Evolutionary conservation across 2,329 filamentous ascomycete species (phyloP).

Genomic region (Epichloe sp.): DNA sequence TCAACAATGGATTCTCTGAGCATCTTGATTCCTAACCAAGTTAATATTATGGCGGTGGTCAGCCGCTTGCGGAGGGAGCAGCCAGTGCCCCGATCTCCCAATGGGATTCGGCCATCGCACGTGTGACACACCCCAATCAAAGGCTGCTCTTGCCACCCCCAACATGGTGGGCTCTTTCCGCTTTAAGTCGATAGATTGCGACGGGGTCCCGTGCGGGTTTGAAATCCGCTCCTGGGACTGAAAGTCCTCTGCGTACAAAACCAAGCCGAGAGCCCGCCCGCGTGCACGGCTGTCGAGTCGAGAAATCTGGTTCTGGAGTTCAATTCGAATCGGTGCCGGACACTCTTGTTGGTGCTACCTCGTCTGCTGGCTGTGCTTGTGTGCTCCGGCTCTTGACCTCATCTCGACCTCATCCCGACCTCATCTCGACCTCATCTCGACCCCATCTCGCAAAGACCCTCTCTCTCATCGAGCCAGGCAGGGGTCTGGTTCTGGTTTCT

Average conservation of each 20-base stretch:
- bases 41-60: too few relatives aligned
- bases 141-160: background rate
- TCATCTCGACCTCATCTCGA: background rate
- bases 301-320: background rate
- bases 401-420: background rate
- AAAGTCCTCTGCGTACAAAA: background rate
- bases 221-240: background rate
- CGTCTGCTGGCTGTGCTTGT: background rate
- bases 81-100: background rate
- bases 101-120: too few relatives aligned
- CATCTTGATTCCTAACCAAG: too few relatives aligned
- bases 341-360: background rate
- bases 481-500: background rate
- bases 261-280: background rate
- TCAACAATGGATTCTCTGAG: too few relatives aligned
- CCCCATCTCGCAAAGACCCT: background rate
- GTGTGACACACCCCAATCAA: too few relatives aligned
- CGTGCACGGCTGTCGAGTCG: too few relatives aligned
- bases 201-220: background rate
- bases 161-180: background rate
- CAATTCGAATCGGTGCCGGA: background rate
- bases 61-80: background rate
- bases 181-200: background rate
- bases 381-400: background rate
- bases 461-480: background rate